These are phyloP conservation scores for Jacaranda copaia DNA, from an alignment of 257 asterid genomes.

Conservation along the genomic window DNA sequence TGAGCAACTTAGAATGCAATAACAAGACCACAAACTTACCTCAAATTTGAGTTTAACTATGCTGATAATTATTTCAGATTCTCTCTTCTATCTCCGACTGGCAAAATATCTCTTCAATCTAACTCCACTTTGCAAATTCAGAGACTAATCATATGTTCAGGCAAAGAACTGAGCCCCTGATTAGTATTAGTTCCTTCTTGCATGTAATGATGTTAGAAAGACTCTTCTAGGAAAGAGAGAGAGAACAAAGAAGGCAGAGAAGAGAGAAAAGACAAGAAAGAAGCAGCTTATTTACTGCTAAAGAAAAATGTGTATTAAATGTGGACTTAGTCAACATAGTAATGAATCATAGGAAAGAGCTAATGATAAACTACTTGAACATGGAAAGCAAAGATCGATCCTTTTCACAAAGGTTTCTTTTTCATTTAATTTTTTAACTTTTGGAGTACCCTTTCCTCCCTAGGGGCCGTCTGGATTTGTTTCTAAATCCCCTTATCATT, in stretches of 20 bases:
- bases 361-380: conserved; percentile 45
- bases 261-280: background rate
- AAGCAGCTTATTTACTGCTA: background rate
- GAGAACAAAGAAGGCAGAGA: background rate
- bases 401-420: background rate
- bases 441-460: background rate
- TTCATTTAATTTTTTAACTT: no score
- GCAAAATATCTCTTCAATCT: background rate
- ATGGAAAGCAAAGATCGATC: background rate
- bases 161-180: background rate
- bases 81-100: background rate
- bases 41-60: background rate
- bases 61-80: background rate
- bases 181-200: background rate
- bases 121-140: no score
- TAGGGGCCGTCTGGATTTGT: background rate
- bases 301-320: conserved; percentile 12
- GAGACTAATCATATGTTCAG: no score
- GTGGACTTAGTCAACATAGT: conserved; percentile 46
- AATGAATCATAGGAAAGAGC: conserved; percentile 38
- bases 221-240: background rate
- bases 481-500: no score
- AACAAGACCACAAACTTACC: conserved; percentile 27
- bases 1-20: background rate
- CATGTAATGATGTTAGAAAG: background rate